Percentiles rank a stretch among this genome's conserved stretches.
Conservation (phyloP, 176 grass and related monocot species). For the Poa annua region DNA sequence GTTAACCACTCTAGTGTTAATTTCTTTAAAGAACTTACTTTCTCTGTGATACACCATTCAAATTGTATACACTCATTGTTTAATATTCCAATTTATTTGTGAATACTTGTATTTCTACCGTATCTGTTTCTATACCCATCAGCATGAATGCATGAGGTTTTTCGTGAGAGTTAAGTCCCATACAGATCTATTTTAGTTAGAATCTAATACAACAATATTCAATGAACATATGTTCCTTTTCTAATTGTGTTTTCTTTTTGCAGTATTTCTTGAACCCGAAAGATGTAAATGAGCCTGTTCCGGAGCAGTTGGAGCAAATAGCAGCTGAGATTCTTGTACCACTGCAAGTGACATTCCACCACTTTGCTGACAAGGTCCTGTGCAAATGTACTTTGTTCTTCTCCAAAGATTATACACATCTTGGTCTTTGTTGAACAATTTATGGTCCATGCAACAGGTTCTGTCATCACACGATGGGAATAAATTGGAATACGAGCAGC, state of each 20-base stretch:
- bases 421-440: conserved; percentile 38
- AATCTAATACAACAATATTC: conserved; percentile 15
- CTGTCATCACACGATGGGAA: conserved; percentile 48
- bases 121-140: neutral
- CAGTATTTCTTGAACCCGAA: conserved; percentile 96
- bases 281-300: conserved; percentile 80
- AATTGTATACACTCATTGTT: neutral
- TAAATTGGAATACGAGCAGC: conserved; percentile 65
- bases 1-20: neutral
- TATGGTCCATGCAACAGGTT: conserved; percentile 56
- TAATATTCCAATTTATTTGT: neutral
- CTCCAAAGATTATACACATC: conserved; percentile 5
- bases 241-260: conserved; percentile 38
- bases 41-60: neutral
- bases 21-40: conserved; percentile 18
- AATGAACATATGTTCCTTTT: neutral
- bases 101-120: neutral
- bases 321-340: conserved; percentile 87
- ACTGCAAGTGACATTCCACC: conserved; percentile 81
- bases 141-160: neutral
- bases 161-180: conserved; percentile 15
- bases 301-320: conserved; percentile 78
- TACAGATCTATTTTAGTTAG: conserved; percentile 18
- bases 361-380: conserved; percentile 74
- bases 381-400: conserved; percentile 22